phyloP scores from a whole-genome alignment of 345 rosid genomes.

The Brassica carinata region DNA sequence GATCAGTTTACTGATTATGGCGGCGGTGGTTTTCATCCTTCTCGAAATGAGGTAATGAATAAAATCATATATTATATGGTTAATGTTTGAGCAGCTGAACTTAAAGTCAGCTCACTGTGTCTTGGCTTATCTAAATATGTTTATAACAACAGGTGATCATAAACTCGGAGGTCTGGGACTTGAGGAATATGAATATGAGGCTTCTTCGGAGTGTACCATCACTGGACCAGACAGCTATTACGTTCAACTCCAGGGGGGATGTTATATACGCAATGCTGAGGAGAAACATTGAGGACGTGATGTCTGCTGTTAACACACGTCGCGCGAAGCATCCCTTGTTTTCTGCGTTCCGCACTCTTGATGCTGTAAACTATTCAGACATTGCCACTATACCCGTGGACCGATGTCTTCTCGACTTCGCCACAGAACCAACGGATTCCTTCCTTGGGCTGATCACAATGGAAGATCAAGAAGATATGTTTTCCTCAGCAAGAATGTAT shows the following conservation, averaged over 20 bases:
- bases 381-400: slow-evolving; percentile 89
- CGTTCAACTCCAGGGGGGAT: slow-evolving; percentile 87
- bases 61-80: background rate
- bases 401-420: slow-evolving; percentile 96
- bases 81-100: slow-evolving; percentile 6
- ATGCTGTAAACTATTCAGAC: slow-evolving; percentile 91
- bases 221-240: slow-evolving; percentile 84
- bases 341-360: slow-evolving; percentile 89
- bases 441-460: slow-evolving; percentile 85
- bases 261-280: slow-evolving; percentile 94
- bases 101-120: background rate
- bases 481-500: slow-evolving; percentile 84
- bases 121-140: slow-evolving; percentile 20
- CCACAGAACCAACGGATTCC: slow-evolving; percentile 89
- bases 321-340: slow-evolving; percentile 82
- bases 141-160: slow-evolving; percentile 69
- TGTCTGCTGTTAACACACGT: slow-evolving; percentile 86
- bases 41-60: slow-evolving; percentile 87
- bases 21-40: slow-evolving; percentile 98
- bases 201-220: slow-evolving; percentile 93
- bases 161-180: slow-evolving; percentile 99
- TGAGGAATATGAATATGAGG: slow-evolving; percentile 69
- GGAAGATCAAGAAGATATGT: slow-evolving; percentile 97
- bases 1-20: slow-evolving; percentile 96
- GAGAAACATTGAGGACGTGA: slow-evolving; percentile 91